A percentile compares a stretch with the other conserved stretches of the same genome.
phyloP scores from a whole-genome alignment of 1,139 yeast species.

The Suzukiozyma palmioleophila region DNA sequence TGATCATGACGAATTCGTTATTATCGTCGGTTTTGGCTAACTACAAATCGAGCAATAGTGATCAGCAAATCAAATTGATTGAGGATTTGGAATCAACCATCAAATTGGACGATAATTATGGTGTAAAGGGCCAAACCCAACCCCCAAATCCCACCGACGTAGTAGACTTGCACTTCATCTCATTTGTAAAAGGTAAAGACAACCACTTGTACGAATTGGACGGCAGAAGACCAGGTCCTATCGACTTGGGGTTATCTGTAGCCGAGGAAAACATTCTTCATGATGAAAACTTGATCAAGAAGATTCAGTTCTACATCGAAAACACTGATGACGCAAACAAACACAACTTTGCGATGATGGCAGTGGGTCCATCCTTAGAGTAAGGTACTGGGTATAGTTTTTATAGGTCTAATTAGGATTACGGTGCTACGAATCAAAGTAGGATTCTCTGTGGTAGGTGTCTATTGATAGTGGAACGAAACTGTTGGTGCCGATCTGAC shows the following conservation, averaged over 20 bases:
- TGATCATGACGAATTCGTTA: slow-evolving; percentile 33
- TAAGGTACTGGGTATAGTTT: too few species aligned
- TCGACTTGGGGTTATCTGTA: slow-evolving; percentile 50
- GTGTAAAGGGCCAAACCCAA: slow-evolving; percentile 69
- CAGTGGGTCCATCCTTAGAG: slow-evolving; percentile 53
- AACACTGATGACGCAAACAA: slow-evolving; percentile 56
- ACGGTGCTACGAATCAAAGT: too few species aligned
- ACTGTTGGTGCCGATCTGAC: too few species aligned
- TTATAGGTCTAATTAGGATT: too few species aligned
- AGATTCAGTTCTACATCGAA: slow-evolving; percentile 64
- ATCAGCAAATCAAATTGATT: slow-evolving; percentile 26
- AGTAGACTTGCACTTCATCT: slow-evolving; percentile 74
- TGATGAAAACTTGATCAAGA: slow-evolving; percentile 45
- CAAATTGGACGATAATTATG: slow-evolving; percentile 52
- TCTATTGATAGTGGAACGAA: too few species aligned
- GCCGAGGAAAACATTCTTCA: slow-evolving; percentile 42
- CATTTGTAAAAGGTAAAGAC: slow-evolving; percentile 58
- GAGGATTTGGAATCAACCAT: slow-evolving; percentile 48
- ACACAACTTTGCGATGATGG: slow-evolving; percentile 64
- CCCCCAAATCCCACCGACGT: slow-evolving; percentile 69
- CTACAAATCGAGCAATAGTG: slow-evolving; percentile 12
- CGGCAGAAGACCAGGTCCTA: slow-evolving; percentile 81
- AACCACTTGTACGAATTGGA: slow-evolving; percentile 78
- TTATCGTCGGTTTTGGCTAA: slow-evolving; percentile 34
- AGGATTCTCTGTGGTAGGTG: too few species aligned